These are phyloP conservation scores for Kwoniella europaea DNA, from an alignment of 768 basidiomycete genomes.

Conservation along the genomic window DNA sequence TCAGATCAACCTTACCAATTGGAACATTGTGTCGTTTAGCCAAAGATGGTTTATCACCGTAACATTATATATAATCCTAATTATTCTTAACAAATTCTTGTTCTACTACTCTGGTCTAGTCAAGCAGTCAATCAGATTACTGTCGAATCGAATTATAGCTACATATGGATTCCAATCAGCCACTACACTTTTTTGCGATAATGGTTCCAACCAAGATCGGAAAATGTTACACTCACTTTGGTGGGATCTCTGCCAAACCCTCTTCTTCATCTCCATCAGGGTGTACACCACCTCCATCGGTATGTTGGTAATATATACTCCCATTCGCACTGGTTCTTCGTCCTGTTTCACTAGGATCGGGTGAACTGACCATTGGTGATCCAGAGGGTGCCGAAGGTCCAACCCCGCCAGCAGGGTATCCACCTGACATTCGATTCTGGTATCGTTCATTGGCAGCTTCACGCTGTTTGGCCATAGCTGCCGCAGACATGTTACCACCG, in stretches of 20 bases:
- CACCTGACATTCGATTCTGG: conserved; percentile 13
- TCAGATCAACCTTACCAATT: too few relatives aligned
- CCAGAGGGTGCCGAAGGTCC: conserved; percentile 2
- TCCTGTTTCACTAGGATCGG: conserved; percentile 15
- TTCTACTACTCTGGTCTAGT: too few relatives aligned
- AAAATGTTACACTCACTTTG: conserved; percentile 40
- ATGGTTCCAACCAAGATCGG: not conserved
- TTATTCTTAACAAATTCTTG: too few relatives aligned
- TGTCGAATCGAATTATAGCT: conserved; percentile 42
- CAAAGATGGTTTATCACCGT: too few relatives aligned
- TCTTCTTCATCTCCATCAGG: conserved; percentile 25
- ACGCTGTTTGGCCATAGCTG: conserved; percentile 37
- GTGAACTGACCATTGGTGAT: conserved; percentile 9
- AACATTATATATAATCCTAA: too few relatives aligned
- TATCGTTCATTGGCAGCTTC: conserved; percentile 30
- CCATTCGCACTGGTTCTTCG: conserved; percentile 26
- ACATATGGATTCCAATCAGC: not conserved
- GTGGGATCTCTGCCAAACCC: conserved; percentile 43
- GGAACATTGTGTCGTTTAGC: too few relatives aligned
- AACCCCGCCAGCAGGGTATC: conserved; percentile 12
- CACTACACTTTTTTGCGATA: not conserved
- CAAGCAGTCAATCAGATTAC: not conserved
- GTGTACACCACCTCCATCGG: conserved; percentile 38
- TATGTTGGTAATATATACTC: conserved; percentile 49
- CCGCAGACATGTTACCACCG: conserved; percentile 23